Evolutionary conservation across 768 basidiomycete genomes (phyloP).

Genomic region (Rhodosporidiobolus sp.): DNA sequence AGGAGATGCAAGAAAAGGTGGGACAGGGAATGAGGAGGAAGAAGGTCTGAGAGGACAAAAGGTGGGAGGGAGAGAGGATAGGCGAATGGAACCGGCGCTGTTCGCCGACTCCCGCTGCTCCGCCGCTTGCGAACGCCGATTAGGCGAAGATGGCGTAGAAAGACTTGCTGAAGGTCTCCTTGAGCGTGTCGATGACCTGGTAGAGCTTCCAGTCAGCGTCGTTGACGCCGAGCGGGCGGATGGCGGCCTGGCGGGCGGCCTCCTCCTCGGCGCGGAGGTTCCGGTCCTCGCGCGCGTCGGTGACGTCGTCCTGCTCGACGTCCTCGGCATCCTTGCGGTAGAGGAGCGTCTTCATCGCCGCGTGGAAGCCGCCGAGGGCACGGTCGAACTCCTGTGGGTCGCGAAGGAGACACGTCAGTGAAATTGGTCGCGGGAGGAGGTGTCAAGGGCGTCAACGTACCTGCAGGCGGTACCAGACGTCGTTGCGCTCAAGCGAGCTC

Average conservation of each 20-base stretch:
- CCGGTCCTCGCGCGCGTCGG: constrained; percentile 35
- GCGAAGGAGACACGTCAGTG: constrained; percentile 40
- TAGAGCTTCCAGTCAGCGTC: constrained; percentile 31
- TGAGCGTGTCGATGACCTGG: constrained; percentile 26
- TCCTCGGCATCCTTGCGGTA: constrained; percentile 14
- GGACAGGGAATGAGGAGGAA: background rate
- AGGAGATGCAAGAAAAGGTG: too few species aligned
- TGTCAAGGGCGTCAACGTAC: constrained; percentile 42
- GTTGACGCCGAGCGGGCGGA: constrained; percentile 22
- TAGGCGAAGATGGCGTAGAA: constrained; percentile 27
- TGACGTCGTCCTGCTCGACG: constrained; percentile 24
- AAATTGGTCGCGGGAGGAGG: too few species aligned
- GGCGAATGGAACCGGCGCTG: too few species aligned
- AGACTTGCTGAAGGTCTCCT: constrained; percentile 18
- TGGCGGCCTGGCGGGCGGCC: constrained; percentile 33
- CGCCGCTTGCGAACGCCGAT: background rate
- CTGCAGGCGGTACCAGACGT: constrained; percentile 57
- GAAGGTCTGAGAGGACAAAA: background rate
- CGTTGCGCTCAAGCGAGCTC: constrained; percentile 53
- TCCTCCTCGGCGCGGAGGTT: constrained; percentile 41
- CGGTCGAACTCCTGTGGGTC: constrained; percentile 48
- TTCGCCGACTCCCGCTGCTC: too few species aligned
- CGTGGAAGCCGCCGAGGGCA: constrained; percentile 48
- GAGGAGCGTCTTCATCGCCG: constrained; percentile 27
- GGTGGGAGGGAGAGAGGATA: too few species aligned